Base-by-base conservation (phyloP, 805 yeast genomes). In the Saccharomycopsis fermentans region DNA sequence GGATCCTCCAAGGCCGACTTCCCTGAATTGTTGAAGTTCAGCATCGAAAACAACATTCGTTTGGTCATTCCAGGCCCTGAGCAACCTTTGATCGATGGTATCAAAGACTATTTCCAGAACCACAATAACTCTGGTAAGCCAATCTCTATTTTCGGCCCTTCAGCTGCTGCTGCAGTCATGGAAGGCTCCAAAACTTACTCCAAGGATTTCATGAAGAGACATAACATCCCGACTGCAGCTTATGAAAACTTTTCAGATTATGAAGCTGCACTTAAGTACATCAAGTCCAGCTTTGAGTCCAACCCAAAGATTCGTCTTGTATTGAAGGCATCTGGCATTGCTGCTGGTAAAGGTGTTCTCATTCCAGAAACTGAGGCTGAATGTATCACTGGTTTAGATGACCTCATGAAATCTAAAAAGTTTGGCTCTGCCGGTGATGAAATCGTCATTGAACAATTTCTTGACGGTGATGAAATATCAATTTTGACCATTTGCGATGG, bases 1-100 rank as follows among this genome's bases (percentile, higher is more conserved):
- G 82, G 83, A 39, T 78, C 87, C 6, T 71, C 82, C 27, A 81
- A 83, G 61, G 73, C 72, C n/a, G 86, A 90, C 64, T 94, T 94
- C 66, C 78, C 77, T 1, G 73, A 74, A 35, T 78, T 94, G 62
- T 88, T 83, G 58, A 74, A 82, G 59, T 91, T 91, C 71, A 96
- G 97, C 5, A 69, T 77, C 16, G 80, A 80, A 32, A 75, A 91
- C 58, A 66, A 79, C 4, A 79, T 94, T 57, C 79, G 77, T 55
- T 76, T 94, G 58, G 98, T 90, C 4, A 77, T 94, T 51, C 98
- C 99, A 39, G 99, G 99, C 36, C 99, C 99, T n/a, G 99, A 94
- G 73, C 96, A 90, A 74, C 98, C 99, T 39, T 77, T 95, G 62
- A 97, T 95, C 35, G 97, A 94, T 67, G 99, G 99, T 55, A 83